These are phyloP conservation scores for Moricandia arvensis DNA, from an alignment of 345 rosid species.

Conservation along the genomic window DNA sequence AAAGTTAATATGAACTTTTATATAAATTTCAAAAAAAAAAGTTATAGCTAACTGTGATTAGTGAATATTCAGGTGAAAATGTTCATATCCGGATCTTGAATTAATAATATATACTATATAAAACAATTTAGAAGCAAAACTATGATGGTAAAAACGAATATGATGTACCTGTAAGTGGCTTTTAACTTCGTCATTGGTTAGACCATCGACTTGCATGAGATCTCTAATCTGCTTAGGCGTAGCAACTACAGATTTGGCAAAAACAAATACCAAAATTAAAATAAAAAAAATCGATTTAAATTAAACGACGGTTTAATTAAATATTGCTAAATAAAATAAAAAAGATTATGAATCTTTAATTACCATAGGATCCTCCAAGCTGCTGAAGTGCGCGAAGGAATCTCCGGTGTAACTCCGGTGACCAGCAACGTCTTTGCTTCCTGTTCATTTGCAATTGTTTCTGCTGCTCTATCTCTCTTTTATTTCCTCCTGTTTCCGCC, in stretches of 20 bases:
- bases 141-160: background rate
- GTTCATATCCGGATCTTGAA: no score
- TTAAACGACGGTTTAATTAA: no score
- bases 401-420: constrained; percentile 84
- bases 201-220: constrained; percentile 90
- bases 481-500: constrained; percentile 30
- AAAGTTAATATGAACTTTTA: no score
- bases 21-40: no score
- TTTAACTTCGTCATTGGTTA: constrained; percentile 93
- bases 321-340: no score
- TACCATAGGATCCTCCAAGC: constrained; percentile 88
- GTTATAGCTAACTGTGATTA: no score
- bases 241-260: constrained; percentile 51
- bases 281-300: no score
- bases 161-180: constrained; percentile 86
- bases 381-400: constrained; percentile 84
- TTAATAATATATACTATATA: no score
- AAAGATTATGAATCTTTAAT: background rate
- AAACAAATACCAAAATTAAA: background rate
- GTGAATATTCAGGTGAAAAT: no score
- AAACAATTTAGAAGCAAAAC: background rate
- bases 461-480: constrained; percentile 33
- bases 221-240: constrained; percentile 96
- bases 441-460: constrained; percentile 30
- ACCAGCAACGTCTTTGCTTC: constrained; percentile 92